Evolutionary conservation across 1,139 yeast species (phyloP), one percentile per base, ranked within the genome.

Genomic region (Lodderomyces beijingensis): DNA sequence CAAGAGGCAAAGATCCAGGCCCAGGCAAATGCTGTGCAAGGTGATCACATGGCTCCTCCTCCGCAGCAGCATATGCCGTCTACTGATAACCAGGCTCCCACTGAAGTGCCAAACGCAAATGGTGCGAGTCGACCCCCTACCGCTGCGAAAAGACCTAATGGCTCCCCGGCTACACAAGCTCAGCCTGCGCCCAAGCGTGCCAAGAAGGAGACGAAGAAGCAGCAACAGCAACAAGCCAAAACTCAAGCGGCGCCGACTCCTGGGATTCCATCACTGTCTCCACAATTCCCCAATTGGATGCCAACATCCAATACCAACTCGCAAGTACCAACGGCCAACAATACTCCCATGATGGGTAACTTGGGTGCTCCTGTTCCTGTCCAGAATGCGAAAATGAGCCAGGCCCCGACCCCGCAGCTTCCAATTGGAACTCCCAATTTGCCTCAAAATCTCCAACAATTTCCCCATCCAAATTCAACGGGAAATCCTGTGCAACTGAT

Each of bases 1-100:
- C 67, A 64, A 32, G 73, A 65, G 34, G 70, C 63, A 29, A 62
- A 43, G 36, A 59, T 46, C 27, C 60, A 55, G 29, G 54, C 47
- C 14, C 61, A 49, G 20, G 57, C 63, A 2, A 59, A 34, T 24
- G 38, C 46, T 8, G 35, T 36, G 5, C 43, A 42, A 31, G n/a
- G n/a, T n/a, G n/a, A n/a, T n/a, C n/a, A n/a, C n/a, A n/a, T n/a
- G n/a, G n/a, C n/a, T n/a, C n/a, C n/a, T n/a, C n/a, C n/a, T n/a
- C n/a, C n/a, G n/a, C n/a, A n/a, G n/a, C n/a, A n/a, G n/a, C n/a
- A n/a, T n/a, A n/a, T n/a, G n/a, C n/a, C n/a, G n/a, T n/a, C n/a
- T n/a, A n/a, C n/a, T n/a, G n/a, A n/a, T n/a, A n/a, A n/a, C n/a
- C n/a, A n/a, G n/a, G n/a, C n/a, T n/a, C n/a, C n/a, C n/a, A n/a